Percentiles rank a stretch among this genome's conserved stretches.
These are phyloP conservation scores for Gymnopus androsaceus DNA, from an alignment of 1,284 basidiomycete species.

Conservation along the genomic window DNA sequence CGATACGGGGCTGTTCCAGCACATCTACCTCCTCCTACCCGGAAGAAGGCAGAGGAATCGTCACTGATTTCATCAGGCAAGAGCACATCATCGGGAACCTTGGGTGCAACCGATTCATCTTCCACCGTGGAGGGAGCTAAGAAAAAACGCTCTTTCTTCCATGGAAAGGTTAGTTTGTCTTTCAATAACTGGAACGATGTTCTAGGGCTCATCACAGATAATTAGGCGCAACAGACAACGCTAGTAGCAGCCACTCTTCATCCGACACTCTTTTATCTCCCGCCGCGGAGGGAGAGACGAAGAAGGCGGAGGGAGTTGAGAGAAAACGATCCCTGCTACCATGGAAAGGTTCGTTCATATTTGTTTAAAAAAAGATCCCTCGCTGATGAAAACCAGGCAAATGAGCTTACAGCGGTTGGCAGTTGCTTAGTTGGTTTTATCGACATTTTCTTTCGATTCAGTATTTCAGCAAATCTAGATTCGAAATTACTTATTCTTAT, in stretches of 20 bases:
- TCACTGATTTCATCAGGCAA: not conserved
- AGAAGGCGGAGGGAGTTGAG: not conserved
- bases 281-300: not conserved
- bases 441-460: too few species aligned
- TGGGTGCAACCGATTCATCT: not conserved
- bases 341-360: conserved; percentile 1
- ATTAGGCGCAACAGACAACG: too few species aligned
- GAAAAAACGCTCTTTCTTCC: not conserved
- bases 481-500: too few species aligned
- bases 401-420: too few species aligned
- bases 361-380: not conserved
- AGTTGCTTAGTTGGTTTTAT: too few species aligned
- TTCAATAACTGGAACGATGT: too few species aligned
- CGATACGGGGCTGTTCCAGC: not conserved
- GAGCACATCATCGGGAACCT: not conserved
- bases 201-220: too few species aligned
- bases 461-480: too few species aligned
- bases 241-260: too few species aligned
- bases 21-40: conserved; percentile 2
- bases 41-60: not conserved
- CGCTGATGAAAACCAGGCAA: not conserved
- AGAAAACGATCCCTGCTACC: not conserved
- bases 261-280: too few species aligned
- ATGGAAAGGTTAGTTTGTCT: not conserved
- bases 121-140: not conserved